These are phyloP conservation scores for Penicillium griseofulvum DNA, from an alignment of 2,329 filamentous ascomycete genomes.

Conservation along the genomic window DNA sequence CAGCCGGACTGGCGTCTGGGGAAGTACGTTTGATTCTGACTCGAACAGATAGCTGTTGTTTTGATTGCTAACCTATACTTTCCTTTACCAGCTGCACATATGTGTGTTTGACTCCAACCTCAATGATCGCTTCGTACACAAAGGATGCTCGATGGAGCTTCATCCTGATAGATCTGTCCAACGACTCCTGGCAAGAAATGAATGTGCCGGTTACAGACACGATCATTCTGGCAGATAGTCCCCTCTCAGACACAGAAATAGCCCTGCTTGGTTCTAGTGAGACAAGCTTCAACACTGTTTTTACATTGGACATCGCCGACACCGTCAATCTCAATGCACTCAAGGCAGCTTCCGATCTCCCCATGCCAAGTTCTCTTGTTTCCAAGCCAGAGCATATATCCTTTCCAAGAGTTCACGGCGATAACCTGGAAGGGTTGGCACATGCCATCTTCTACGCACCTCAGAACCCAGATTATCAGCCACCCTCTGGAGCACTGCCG, in stretches of 20 bases:
- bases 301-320: slow-evolving; percentile 1
- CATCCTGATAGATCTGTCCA: slow-evolving; percentile 3
- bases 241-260: background rate
- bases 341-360: background rate
- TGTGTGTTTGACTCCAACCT: background rate
- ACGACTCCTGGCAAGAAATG: slow-evolving; percentile 1
- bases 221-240: background rate
- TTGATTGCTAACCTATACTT: background rate
- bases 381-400: slow-evolving; percentile 34
- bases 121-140: slow-evolving; percentile 4
- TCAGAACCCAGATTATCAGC: slow-evolving; percentile 45
- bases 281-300: background rate
- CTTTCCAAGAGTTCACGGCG: slow-evolving; percentile 31
- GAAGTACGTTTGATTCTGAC: slow-evolving; percentile 12
- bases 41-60: background rate
- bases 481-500: slow-evolving; percentile 41
- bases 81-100: slow-evolving; percentile 3
- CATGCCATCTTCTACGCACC: slow-evolving; percentile 51
- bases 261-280: slow-evolving; percentile 7
- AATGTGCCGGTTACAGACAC: slow-evolving; percentile 5
- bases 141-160: slow-evolving; percentile 6
- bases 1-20: slow-evolving; percentile 25
- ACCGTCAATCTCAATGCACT: background rate
- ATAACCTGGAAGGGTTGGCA: slow-evolving; percentile 20
- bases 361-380: slow-evolving; percentile 3